phyloP scores from a whole-genome alignment of 768 basidiomycete genomes.

The Thelephora ganbajun region DNA sequence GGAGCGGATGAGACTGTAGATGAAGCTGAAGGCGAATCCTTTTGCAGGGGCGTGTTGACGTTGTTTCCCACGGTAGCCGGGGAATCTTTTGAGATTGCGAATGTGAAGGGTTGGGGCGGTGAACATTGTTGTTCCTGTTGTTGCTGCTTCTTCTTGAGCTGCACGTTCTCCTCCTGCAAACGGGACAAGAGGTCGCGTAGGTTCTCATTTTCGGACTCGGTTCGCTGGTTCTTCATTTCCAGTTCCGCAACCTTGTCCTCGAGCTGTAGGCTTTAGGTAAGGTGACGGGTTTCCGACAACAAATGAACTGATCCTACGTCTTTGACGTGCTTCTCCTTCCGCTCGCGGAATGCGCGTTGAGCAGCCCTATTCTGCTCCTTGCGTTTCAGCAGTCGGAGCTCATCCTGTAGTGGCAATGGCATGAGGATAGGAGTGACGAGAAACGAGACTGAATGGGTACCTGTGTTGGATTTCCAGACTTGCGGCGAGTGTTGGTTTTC shows the following conservation, averaged over 20 bases:
- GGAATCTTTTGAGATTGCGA: constrained; percentile 45
- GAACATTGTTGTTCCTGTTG: constrained; percentile 41
- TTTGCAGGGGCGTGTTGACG: constrained; percentile 7
- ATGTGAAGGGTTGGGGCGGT: constrained; percentile 43
- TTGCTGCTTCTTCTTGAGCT: constrained; percentile 34
- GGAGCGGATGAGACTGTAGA: constrained; percentile 10
- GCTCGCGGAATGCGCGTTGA: constrained; percentile 92
- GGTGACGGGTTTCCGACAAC: constrained; percentile 1
- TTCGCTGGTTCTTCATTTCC: constrained; percentile 65
- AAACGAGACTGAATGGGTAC: constrained; percentile 2
- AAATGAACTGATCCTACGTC: constrained; percentile 47
- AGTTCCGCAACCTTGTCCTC: constrained; percentile 86
- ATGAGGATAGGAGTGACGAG: background rate
- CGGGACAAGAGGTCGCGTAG: constrained; percentile 74
- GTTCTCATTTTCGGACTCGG: constrained; percentile 74
- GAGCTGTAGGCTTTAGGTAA: constrained; percentile 32
- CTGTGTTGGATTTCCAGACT: constrained; percentile 11
- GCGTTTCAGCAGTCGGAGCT: constrained; percentile 65
- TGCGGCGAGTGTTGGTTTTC: constrained; percentile 12
- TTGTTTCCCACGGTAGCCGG: constrained; percentile 8
- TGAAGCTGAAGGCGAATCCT: constrained; percentile 1
- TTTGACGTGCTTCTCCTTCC: constrained; percentile 95
- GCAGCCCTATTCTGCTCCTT: constrained; percentile 97
- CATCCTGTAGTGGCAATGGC: constrained; percentile 32
- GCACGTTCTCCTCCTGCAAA: constrained; percentile 76